Evolutionary conservation across 768 basidiomycete species (phyloP).

Genomic region (Pholiota conissans): DNA sequence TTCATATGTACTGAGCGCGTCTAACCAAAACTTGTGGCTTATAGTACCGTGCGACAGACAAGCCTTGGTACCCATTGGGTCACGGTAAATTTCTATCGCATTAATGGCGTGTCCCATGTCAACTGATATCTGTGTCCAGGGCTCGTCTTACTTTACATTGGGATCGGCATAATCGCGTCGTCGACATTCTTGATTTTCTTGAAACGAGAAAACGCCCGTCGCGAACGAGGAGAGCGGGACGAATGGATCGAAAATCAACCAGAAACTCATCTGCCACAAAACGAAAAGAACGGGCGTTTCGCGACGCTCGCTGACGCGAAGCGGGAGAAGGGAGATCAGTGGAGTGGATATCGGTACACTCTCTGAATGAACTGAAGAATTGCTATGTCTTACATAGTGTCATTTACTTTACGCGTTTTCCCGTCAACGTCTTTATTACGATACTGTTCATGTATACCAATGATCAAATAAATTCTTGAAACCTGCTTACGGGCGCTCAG

Average conservation of each 20-base stretch:
- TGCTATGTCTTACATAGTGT: neutral
- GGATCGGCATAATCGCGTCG: conserved; percentile 55
- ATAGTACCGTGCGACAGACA: conserved; percentile 63
- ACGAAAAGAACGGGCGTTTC: conserved; percentile 57
- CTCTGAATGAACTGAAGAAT: conserved; percentile 4
- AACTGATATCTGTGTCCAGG: conserved; percentile 31
- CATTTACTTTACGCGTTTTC: too few species aligned
- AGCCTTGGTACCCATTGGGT: conserved; percentile 62
- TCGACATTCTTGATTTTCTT: conserved; percentile 40
- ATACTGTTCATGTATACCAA: too few species aligned
- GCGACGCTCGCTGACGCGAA: conserved; percentile 63
- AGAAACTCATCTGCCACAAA: conserved; percentile 27
- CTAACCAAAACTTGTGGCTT: too few species aligned
- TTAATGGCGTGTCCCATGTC: neutral
- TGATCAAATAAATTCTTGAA: too few species aligned
- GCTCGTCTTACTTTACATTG: conserved; percentile 73
- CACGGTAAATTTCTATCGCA: conserved; percentile 22
- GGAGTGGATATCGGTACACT: conserved; percentile 77
- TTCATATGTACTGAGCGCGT: too few species aligned
- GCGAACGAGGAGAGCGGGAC: conserved; percentile 68
- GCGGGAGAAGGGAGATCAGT: conserved; percentile 67
- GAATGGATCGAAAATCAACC: conserved; percentile 60
- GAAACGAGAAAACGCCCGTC: conserved; percentile 59
- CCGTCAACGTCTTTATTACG: too few species aligned
- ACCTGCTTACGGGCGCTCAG: too few species aligned